Conservation (phyloP, 2,329 filamentous ascomycete genomes). For the Stemphylium beticola region DNA sequence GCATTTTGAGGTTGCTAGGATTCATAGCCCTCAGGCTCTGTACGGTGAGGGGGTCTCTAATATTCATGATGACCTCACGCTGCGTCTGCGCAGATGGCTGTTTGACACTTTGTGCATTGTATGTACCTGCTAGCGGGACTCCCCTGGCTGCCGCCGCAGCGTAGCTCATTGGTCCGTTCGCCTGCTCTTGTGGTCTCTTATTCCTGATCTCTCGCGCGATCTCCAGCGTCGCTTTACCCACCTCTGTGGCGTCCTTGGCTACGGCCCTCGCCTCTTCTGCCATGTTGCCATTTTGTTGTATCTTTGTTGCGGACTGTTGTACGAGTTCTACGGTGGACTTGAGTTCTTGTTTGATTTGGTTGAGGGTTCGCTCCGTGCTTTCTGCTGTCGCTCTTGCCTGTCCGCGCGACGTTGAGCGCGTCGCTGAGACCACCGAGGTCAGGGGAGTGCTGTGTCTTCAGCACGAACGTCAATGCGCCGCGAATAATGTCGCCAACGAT, state of each 20-base stretch:
- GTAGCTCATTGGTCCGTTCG: slow-evolving; percentile 11
- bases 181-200: slow-evolving; percentile 10
- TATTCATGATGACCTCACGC: slow-evolving; percentile 24
- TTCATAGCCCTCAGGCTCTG: slow-evolving; percentile 23
- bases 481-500: slow-evolving; percentile 11
- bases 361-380: slow-evolving; percentile 12
- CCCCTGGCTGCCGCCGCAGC: slow-evolving; percentile 15
- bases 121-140: slow-evolving; percentile 15
- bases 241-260: slow-evolving; percentile 17
- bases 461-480: slow-evolving; percentile 20
- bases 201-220: slow-evolving; percentile 17
- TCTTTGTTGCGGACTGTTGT: slow-evolving; percentile 7
- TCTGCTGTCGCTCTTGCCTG: slow-evolving; percentile 15
- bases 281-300: slow-evolving; percentile 17
- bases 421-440: slow-evolving; percentile 18
- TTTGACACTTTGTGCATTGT: slow-evolving; percentile 24
- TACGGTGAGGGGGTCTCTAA: slow-evolving; percentile 20
- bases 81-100: slow-evolving; percentile 14
- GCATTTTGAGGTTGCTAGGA: slow-evolving; percentile 15
- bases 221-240: slow-evolving; percentile 13
- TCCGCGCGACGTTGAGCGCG: slow-evolving; percentile 20
- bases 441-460: slow-evolving; percentile 24
- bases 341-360: slow-evolving; percentile 15
- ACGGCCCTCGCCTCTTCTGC: slow-evolving; percentile 18
- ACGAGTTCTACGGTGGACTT: slow-evolving; percentile 9